Evolutionary conservation across 345 rosid genomes (phyloP).

Genomic region (Eutrema japonicum): DNA sequence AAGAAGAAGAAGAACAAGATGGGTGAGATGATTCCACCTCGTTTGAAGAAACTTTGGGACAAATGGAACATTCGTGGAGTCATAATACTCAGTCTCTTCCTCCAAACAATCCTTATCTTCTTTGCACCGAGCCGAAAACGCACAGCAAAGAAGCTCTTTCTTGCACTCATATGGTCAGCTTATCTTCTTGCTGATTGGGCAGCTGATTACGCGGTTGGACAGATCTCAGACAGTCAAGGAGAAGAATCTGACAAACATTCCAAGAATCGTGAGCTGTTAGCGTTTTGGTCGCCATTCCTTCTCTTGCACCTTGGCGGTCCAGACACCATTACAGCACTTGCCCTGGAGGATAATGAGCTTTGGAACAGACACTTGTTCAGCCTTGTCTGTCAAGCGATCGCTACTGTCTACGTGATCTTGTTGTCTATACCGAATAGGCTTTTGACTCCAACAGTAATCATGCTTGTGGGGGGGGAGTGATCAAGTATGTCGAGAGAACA

Average conservation of each 20-base stretch:
- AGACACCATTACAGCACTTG: constrained; percentile 48
- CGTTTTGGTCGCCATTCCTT: constrained; percentile 49
- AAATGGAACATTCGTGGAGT: constrained; percentile 63
- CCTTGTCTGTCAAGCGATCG: constrained; percentile 40
- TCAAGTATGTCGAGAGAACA: constrained; percentile 54
- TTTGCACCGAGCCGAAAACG: constrained; percentile 57
- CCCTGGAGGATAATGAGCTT: constrained; percentile 49
- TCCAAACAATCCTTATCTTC: constrained; percentile 60
- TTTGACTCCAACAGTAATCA: constrained; percentile 26
- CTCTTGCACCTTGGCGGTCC: constrained; percentile 54
- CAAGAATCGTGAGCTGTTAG: constrained; percentile 26
- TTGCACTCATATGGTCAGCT: constrained; percentile 47
- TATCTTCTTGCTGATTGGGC: constrained; percentile 49
- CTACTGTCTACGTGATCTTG: constrained; percentile 45
- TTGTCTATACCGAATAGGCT: constrained; percentile 39
- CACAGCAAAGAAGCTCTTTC: constrained; percentile 43
- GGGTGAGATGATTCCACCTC: constrained; percentile 35
- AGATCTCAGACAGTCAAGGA: constrained; percentile 42
- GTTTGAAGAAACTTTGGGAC: constrained; percentile 50
- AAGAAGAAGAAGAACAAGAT: constrained; percentile 35
- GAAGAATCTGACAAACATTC: constrained; percentile 14
- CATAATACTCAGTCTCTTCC: constrained; percentile 59
- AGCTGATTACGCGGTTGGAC: constrained; percentile 48
- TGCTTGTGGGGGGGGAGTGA: constrained; percentile 48
- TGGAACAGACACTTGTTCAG: constrained; percentile 46